A percentile compares a stretch with the other conserved stretches of the same genome.
Evolutionary conservation across 164 flowering plant genomes (phyloP).

Genomic region (Kalanchoe fedtschenkoi): DNA sequence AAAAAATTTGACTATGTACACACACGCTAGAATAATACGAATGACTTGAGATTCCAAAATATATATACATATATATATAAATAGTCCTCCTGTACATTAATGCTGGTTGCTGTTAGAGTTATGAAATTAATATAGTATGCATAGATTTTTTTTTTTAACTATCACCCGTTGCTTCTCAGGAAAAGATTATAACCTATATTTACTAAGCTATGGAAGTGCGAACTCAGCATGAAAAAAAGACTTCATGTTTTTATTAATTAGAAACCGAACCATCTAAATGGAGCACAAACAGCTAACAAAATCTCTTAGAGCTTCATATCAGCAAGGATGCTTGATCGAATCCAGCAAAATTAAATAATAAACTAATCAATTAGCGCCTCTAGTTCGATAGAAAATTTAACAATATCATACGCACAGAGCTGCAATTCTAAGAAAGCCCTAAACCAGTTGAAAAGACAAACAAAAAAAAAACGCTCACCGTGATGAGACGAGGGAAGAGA

Average conservation of each 20-base stretch:
- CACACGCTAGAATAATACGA: no score
- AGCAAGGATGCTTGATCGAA: neutral
- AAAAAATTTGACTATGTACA: neutral
- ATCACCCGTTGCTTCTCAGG: neutral
- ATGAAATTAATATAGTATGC: no score
- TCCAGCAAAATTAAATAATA: neutral
- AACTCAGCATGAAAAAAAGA: neutral
- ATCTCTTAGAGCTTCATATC: neutral
- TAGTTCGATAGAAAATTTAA: neutral
- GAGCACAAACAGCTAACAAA: neutral
- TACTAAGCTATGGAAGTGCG: neutral
- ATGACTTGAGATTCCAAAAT: no score
- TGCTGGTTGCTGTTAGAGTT: no score
- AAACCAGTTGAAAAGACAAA: neutral
- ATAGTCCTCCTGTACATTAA: no score
- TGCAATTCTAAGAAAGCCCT: conserved; percentile 2
- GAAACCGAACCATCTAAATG: no score
- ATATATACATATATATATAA: no score
- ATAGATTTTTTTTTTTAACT: neutral
- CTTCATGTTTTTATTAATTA: no score
- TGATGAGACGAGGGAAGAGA: conserved; percentile 13
- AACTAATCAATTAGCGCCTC: neutral
- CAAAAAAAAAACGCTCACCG: conserved; percentile 17
- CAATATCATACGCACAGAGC: neutral
- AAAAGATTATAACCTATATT: neutral